These are phyloP conservation scores for Solanum hybrid DNA, from an alignment of 305 asterid species.

Conservation along the genomic window DNA sequence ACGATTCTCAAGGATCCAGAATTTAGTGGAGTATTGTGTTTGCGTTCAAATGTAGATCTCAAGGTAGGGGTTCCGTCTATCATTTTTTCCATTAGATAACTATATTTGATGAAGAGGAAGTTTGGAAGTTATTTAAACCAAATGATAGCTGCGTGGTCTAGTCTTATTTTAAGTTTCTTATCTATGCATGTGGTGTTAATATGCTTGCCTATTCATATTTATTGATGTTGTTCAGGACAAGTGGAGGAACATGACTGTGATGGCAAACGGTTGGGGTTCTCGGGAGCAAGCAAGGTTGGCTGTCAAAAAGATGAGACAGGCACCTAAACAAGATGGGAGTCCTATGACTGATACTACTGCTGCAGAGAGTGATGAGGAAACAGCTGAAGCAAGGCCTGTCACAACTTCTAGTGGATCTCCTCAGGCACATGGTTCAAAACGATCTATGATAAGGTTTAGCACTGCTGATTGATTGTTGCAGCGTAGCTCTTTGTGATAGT, in stretches of 20 bases:
- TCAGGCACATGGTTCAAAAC: constrained; percentile 60
- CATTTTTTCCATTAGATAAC: neutral
- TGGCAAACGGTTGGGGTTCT: constrained; percentile 90
- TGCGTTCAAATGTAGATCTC: constrained; percentile 96
- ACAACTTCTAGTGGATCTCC: constrained; percentile 77
- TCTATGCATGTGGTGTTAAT: constrained; percentile 11
- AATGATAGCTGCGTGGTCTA: neutral
- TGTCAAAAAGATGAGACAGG: constrained; percentile 53
- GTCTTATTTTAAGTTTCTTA: neutral
- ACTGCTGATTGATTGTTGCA: neutral
- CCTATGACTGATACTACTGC: constrained; percentile 30
- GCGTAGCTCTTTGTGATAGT: neutral
- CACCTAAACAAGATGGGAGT: constrained; percentile 53
- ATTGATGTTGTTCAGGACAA: constrained; percentile 52
- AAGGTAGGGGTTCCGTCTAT: constrained; percentile 39
- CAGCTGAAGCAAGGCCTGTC: constrained; percentile 36
- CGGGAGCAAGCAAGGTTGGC: constrained; percentile 75
- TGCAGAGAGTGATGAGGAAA: constrained; percentile 70
- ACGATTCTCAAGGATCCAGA: constrained; percentile 94
- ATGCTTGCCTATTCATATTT: neutral
- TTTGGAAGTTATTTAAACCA: neutral
- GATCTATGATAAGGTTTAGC: constrained; percentile 79
- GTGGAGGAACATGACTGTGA: constrained; percentile 99
- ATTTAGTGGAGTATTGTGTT: constrained; percentile 63
- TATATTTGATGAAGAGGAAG: neutral